Percentiles rank a stretch among this genome's conserved stretches.
Evolutionary conservation across 176 grass and related monocot genomes (phyloP).

Genomic region (Ananas comosus): DNA sequence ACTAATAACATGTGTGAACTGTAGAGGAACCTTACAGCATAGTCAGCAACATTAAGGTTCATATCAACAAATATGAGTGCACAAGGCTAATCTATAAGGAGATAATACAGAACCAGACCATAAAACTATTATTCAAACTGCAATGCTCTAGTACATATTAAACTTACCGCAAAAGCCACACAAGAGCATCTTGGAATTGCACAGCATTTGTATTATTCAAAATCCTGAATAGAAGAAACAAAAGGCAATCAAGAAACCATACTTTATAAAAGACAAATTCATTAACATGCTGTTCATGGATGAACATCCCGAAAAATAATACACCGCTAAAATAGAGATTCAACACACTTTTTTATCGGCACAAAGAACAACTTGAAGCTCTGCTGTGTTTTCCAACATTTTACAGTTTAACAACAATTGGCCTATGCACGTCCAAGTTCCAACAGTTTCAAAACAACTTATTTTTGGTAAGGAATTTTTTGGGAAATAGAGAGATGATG

Average conservation of each 20-base stretch:
- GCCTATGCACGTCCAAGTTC: no score
- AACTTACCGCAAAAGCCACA: constrained; percentile 52
- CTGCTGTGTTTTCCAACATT: no score
- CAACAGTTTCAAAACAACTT: no score
- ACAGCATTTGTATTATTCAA: constrained; percentile 56
- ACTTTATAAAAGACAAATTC: neutral
- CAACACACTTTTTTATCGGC: no score
- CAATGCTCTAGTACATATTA: neutral
- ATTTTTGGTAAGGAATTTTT: no score
- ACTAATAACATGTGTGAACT: no score
- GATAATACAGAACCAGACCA: neutral
- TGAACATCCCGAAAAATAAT: no score
- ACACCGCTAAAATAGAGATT: no score
- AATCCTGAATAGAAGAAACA: constrained; percentile 39
- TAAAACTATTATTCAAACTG: neutral
- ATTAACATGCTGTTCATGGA: neutral
- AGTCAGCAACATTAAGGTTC: neutral
- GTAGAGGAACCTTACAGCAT: neutral
- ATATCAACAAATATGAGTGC: neutral
- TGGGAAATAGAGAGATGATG: no score
- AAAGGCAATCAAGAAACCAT: constrained; percentile 16
- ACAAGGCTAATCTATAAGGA: neutral
- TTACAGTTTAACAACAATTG: no score
- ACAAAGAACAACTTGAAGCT: no score
- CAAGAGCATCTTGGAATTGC: constrained; percentile 62